phyloP scores from a whole-genome alignment of 2,329 filamentous ascomycete genomes.

The Epichloe aotearoae region DNA sequence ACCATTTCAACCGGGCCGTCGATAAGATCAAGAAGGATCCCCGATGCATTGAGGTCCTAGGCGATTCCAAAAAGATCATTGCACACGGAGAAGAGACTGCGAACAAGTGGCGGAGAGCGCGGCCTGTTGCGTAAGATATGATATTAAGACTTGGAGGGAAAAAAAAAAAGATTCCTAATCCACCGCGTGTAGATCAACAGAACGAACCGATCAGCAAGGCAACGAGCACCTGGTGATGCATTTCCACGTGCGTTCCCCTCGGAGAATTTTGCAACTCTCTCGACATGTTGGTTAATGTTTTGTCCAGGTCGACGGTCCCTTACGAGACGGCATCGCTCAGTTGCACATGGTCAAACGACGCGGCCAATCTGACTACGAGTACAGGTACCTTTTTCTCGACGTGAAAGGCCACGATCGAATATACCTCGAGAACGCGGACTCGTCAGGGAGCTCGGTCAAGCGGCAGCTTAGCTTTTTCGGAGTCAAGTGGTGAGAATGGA shows the following conservation, averaged over 20 bases:
- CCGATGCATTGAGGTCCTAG: constrained; percentile 60
- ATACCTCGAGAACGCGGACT: constrained; percentile 50
- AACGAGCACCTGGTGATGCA: constrained; percentile 73
- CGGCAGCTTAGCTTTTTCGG: constrained; percentile 46
- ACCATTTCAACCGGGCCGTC: constrained; percentile 79
- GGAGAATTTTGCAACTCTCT: neutral
- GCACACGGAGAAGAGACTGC: constrained; percentile 71
- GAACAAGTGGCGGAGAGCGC: constrained; percentile 65
- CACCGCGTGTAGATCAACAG: constrained; percentile 38
- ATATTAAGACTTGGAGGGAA: too few species aligned
- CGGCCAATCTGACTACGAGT: constrained; percentile 56
- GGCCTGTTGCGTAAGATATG: constrained; percentile 42
- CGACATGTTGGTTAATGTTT: neutral
- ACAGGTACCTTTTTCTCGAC: constrained; percentile 69
- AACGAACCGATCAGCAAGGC: constrained; percentile 58
- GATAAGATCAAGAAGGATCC: constrained; percentile 62
- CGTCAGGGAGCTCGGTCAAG: constrained; percentile 19
- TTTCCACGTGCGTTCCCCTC: constrained; percentile 51
- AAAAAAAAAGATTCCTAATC: neutral
- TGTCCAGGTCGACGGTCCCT: constrained; percentile 58
- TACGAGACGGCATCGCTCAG: constrained; percentile 58
- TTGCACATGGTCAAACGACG: constrained; percentile 63
- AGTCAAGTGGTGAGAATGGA: constrained; percentile 36
- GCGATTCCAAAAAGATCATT: constrained; percentile 59
- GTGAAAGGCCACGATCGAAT: constrained; percentile 56